These are phyloP conservation scores for Pulveroboletus sp. DNA, from an alignment of 768 basidiomycete genomes.

Conservation along the genomic window DNA sequence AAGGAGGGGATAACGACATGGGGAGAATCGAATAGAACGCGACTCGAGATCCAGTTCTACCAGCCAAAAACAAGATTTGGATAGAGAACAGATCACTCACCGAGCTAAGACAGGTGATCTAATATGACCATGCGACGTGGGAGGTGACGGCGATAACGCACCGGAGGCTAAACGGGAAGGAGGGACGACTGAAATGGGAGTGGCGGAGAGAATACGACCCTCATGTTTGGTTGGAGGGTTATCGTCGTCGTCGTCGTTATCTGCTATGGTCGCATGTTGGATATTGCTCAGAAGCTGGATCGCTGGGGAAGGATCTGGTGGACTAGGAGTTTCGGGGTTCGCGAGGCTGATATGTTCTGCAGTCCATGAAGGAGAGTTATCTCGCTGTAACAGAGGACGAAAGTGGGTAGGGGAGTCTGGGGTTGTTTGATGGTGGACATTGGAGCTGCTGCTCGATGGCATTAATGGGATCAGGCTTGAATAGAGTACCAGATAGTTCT, in stretches of 20 bases:
- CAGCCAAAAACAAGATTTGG: not conserved
- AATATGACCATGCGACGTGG: conserved; percentile 20
- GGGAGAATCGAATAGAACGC: conserved; percentile 1
- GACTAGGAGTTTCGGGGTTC: conserved; percentile 4
- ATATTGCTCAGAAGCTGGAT: conserved; percentile 9
- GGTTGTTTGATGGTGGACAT: conserved; percentile 21
- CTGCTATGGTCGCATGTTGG: conserved; percentile 5
- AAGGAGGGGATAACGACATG: conserved; percentile 15
- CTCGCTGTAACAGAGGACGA: conserved; percentile 30
- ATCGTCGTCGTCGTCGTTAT: conserved; percentile 23
- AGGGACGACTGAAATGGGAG: conserved; percentile 7
- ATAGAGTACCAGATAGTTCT: conserved; percentile 15
- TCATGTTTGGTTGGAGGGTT: conserved; percentile 25
- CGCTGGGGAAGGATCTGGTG: conserved; percentile 5
- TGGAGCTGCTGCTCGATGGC: conserved; percentile 23
- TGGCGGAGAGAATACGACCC: conserved; percentile 17
- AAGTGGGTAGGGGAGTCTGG: conserved; percentile 19
- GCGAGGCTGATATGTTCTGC: conserved; percentile 7
- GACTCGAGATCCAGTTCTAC: not conserved
- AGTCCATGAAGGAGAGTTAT: conserved; percentile 26
- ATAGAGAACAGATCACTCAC: conserved; percentile 17
- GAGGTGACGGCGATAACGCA: conserved; percentile 13
- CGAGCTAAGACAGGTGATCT: conserved; percentile 30
- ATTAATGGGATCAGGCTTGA: conserved; percentile 23
- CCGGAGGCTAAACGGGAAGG: conserved; percentile 8